These are phyloP conservation scores for Starmerella cellae DNA, from an alignment of 805 yeast genomes.

Conservation along the genomic window DNA sequence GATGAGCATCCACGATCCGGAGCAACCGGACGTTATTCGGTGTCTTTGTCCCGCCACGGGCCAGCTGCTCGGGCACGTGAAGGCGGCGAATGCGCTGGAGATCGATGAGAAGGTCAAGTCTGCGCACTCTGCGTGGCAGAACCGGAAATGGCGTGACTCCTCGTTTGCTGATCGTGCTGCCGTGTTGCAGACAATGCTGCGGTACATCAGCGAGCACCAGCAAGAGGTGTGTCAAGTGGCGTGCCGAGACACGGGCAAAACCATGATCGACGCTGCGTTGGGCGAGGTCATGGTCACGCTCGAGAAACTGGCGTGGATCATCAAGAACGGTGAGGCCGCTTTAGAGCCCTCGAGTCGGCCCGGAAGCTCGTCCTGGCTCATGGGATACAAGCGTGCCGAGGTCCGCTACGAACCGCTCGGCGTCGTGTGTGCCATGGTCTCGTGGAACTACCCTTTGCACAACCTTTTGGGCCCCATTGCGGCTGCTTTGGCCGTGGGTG, in stretches of 20 bases:
- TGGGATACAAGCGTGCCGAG: conserved; percentile 86
- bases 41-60: conserved; percentile 96
- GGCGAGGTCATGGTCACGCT: conserved; percentile 92
- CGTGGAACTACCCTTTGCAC: conserved; percentile 98
- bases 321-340: conserved; percentile 65
- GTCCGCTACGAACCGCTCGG: conserved; percentile 89
- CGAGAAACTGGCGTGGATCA: conserved; percentile 84
- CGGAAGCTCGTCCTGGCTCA: conserved; percentile 72
- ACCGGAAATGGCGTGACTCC: conserved; percentile 28
- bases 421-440: conserved; percentile 75
- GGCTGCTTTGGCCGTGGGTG: conserved; percentile 82
- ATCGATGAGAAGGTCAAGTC: conserved; percentile 51
- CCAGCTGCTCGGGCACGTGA: conserved; percentile 63
- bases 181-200: conserved; percentile 55
- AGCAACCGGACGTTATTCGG: conserved; percentile 58
- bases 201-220: conserved; percentile 67
- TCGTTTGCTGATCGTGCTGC: conserved; percentile 53
- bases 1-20: conserved; percentile 41
- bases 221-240: conserved; percentile 81
- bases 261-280: conserved; percentile 78
- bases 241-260: conserved; percentile 92
- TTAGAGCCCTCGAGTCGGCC: conserved; percentile 63
- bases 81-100: conserved; percentile 50
- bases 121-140: conserved; percentile 36
- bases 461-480: conserved; percentile 85